Evolutionary conservation across 257 asterid species (phyloP), one percentile per base, ranked within the genome.

Genomic region (Leonotis leonurus): DNA sequence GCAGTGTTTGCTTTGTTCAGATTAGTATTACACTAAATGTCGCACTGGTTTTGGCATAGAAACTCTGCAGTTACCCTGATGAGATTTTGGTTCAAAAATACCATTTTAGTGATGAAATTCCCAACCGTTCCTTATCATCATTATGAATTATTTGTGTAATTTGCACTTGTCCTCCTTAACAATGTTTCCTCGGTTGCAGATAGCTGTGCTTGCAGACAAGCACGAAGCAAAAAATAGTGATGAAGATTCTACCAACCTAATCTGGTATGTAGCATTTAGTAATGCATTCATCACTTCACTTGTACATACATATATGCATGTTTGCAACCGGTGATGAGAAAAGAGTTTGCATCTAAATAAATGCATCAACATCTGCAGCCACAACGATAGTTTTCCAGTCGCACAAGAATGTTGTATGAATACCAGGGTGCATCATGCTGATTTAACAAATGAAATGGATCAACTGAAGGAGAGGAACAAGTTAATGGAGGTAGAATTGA

Each of bases 401-500:
- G 37, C 27, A 41, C 36, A n/a, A 21, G 58, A 64, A 67, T 1
- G 55, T 40, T 70, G 48, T 3, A 21, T 41, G 0, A 12, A 62
- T 18, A 62, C 46, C 37, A 56, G 46, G 1, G 57, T 60, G 40
- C 35, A 65, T 7, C 39, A 52, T 1, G 75, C 82, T 26, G 85
- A 78, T 29, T 43, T 73, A 12, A 44, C 26, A 27, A 56, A 65
- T 5, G 86, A 89, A 72, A 67, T 77, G 78, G 69, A 64, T 46
- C 27, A 55, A 27, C 64, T 93, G 77, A 82, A 82, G 77, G 83
- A 81, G 80, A 78, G 60, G 71, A 90, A 87, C 75, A 63, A 44
- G 54, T 7, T 55, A 20, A 93, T 85, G 96, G 95, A 87, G 65
- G 82, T 36, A 24, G 99, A 93, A 56, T 74, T 90, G 64, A 87